Evolutionary conservation across 768 basidiomycete species (phyloP), one percentile per base, ranked within the genome.

Genomic region (Mycena filopes): DNA sequence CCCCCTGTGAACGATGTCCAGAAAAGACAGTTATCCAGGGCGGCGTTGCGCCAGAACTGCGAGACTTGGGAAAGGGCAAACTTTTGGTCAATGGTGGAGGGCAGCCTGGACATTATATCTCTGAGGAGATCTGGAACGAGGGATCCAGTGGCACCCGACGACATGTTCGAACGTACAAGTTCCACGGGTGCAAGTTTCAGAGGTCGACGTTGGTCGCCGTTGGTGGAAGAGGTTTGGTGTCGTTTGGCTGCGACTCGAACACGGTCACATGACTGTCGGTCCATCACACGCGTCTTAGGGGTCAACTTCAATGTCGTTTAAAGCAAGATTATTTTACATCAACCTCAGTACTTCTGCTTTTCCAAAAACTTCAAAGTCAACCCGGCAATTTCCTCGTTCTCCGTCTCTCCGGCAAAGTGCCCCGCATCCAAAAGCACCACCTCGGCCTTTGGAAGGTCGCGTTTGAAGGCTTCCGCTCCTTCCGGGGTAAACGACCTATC

Each of bases 401-500:
- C 76, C 15, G 74, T 76, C 67, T 82, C 83, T 63, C 84, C 65
- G 26, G 80, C 75, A 66, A 85, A 86, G 71, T 86, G 84, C 0
- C 82, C 81, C 15, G 76, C 81, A 38, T 84, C 80, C 28, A 84
- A 67, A 25, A 81, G 66, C 42, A 75, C 61, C 4, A 84, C 76
- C 71, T 80, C 68, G 0, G 79, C 77, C 5, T 82, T 64, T 23
- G 74, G 72, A 41, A 80, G 54, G 41, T 80, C 79, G 21, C 62
- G 72, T 64, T 77, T 79, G 74, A 75, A 85, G 18, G 82, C 82
- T 65, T 81, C 75, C 0, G 82, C 85, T 2, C 84, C 84, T 0
- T 75, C 62, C 10, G 78, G 75, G 16, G 78, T 63, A 74, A 86
- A 85, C 50, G 80, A 74, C 8, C 55, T 40, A 65, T 86, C 85